Percentiles rank a stretch among this genome's conserved stretches.
Evolutionary conservation across 139 green algal genomes (phyloP).

Genomic region (Tetradesmus obliquus): DNA sequence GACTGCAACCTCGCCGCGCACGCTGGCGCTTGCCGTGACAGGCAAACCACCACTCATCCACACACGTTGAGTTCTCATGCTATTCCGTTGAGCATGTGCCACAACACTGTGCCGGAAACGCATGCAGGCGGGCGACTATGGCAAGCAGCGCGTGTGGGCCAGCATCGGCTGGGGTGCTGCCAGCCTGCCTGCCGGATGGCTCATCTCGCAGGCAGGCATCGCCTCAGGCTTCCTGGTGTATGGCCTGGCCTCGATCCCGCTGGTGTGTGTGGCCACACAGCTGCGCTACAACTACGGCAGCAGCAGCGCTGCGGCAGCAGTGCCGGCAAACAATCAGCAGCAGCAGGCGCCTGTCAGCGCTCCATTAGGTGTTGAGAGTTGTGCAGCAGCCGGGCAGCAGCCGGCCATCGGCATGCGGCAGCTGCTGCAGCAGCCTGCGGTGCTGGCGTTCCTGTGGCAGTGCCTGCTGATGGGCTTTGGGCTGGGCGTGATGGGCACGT

Average conservation of each 20-base stretch:
- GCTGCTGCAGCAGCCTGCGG: constrained; percentile 22
- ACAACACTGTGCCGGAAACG: no score
- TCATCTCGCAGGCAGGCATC: constrained; percentile 44
- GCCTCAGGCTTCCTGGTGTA: constrained; percentile 46
- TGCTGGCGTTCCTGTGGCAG: constrained; percentile 51
- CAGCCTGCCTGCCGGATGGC: constrained; percentile 20
- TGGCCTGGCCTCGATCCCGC: constrained; percentile 16
- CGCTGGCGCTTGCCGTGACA: no score
- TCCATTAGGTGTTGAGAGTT: background rate
- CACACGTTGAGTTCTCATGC: no score
- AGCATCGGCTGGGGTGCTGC: constrained; percentile 48
- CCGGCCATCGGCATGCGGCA: background rate
- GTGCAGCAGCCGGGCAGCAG: constrained; percentile 14
- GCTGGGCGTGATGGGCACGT: constrained; percentile 49
- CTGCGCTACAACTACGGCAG: constrained; percentile 9
- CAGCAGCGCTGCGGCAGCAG: background rate
- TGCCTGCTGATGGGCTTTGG: constrained; percentile 53
- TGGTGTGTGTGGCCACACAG: background rate
- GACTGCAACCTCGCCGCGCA: no score
- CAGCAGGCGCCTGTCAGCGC: background rate
- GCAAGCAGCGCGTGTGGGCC: constrained; percentile 54
- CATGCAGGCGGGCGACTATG: constrained; percentile 51
- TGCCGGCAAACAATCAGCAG: background rate
- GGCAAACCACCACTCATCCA: no score
- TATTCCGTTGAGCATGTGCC: no score